phyloP scores from a whole-genome alignment of 2,329 filamentous ascomycete genomes.

The Ophiostoma piceae region DNA sequence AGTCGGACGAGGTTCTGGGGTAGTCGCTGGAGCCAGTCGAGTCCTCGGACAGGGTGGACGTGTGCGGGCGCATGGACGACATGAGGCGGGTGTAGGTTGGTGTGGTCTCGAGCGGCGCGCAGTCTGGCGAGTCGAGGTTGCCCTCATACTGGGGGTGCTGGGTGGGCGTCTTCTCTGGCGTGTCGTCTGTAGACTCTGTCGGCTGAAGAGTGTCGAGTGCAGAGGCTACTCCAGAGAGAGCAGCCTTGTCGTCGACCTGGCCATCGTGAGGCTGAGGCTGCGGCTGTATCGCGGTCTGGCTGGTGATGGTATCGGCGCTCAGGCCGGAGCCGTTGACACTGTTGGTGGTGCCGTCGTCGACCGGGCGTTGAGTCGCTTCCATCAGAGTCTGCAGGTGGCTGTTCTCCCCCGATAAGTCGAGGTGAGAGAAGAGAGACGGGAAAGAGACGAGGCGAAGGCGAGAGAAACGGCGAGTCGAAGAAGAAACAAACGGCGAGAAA shows the following conservation, averaged over 20 bases:
- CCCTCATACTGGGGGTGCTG: conserved; percentile 9
- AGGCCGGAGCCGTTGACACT: conserved; percentile 17
- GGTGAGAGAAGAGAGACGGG: not conserved
- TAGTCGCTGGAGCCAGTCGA: conserved; percentile 21
- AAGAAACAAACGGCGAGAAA: conserved; percentile 16
- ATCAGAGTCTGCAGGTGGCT: conserved; percentile 23
- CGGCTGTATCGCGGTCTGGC: not conserved
- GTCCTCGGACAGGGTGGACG: conserved; percentile 17
- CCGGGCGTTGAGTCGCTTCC: conserved; percentile 22
- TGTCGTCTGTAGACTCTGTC: not conserved
- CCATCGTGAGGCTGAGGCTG: conserved; percentile 15
- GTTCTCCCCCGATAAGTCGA: conserved; percentile 18
- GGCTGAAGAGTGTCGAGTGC: not conserved
- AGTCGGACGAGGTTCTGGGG: conserved; percentile 20
- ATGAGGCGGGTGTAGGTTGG: not conserved
- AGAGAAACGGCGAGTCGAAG: not conserved
- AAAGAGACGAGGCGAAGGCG: not conserved
- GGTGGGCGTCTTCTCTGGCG: not conserved
- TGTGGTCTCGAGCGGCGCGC: not conserved
- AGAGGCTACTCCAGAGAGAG: not conserved
- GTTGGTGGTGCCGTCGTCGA: conserved; percentile 20
- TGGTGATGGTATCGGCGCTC: not conserved
- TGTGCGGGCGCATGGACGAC: conserved; percentile 14
- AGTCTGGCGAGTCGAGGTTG: conserved; percentile 13
- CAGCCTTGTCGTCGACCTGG: conserved; percentile 5